Evolutionary conservation across 164 flowering plant species (phyloP), one percentile per base, ranked within the genome.

Genomic region (Liriodendron chinense): DNA sequence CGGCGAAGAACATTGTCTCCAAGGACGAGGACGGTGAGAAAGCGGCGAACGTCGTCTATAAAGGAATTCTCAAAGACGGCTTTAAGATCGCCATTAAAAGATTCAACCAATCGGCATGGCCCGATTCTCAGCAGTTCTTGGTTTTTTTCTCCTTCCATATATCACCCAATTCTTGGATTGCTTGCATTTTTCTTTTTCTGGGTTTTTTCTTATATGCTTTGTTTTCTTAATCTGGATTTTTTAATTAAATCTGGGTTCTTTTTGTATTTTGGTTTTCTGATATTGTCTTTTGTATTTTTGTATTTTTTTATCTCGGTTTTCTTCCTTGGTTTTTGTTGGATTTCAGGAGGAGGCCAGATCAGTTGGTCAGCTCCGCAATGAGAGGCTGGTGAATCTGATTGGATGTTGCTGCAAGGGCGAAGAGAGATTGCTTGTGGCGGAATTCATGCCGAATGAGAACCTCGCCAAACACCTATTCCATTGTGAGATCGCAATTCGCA

Each of bases 1-100:
- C 91, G 1, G 73, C 83, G 16, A 98, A 93, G 2, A 86, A 85
- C 80, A 91, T 95, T 47, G 98, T 95, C 8, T 95, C 98, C 25
- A 97, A 95, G 83, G 97, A 93, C 76, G 98, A 95, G 83, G 97
- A 93, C 76, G 98, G 96, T 24, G 97, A 89, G 82, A 95, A 93
- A 80, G 94, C 97, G 74, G 98, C 98, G 2, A 95, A 95, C 75
- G 87, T 95, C 57, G 98, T 95, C 50, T 95, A 93, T 80, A 87
- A 77, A 82, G 98, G 97, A 59, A 82, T 80, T 77, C 89, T 93
- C 24, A 82, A 85, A 1, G 70, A 82, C 67, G 89, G 84, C 74
- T 85, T 89, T 1, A 84, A 81, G 87, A 77, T 95, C 80, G 98
- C 98, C 23, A 89, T 95, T 65, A 95, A 95, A 83, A 86, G 98